Evolutionary conservation across 1,284 basidiomycete species (phyloP).

Genomic region (Laetiporus sulphureus): DNA sequence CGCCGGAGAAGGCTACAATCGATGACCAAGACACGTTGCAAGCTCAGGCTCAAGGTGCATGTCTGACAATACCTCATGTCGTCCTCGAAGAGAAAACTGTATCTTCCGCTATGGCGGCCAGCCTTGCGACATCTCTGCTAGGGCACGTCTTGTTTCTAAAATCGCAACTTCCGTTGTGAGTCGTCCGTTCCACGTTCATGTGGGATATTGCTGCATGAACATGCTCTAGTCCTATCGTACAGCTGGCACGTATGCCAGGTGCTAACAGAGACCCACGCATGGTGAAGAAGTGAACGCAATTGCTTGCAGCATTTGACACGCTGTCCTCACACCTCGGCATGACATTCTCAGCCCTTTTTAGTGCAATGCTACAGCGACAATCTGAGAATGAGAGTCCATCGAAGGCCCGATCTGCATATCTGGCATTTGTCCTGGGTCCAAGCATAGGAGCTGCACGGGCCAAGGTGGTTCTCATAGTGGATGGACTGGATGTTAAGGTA

Average conservation of each 20-base stretch:
- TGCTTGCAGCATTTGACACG: conserved; percentile 58
- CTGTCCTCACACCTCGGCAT: conserved; percentile 67
- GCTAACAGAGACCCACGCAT: conserved; percentile 34
- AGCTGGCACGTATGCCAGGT: conserved; percentile 46
- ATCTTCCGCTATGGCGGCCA: conserved; percentile 40
- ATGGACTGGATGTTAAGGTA: conserved; percentile 51
- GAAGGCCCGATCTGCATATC: conserved; percentile 33
- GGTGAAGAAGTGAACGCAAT: conserved; percentile 50
- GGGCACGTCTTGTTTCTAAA: conserved; percentile 69
- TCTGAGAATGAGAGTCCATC: background rate
- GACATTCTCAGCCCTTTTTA: conserved; percentile 64
- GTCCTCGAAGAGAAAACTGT: background rate
- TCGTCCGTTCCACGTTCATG: conserved; percentile 10
- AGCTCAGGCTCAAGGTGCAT: background rate
- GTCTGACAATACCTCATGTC: background rate
- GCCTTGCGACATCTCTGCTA: conserved; percentile 51
- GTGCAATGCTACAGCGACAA: conserved; percentile 40
- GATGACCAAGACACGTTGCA: background rate
- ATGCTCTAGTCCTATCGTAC: conserved; percentile 48
- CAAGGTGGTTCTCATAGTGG: conserved; percentile 52
- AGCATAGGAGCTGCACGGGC: conserved; percentile 52
- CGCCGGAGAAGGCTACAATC: background rate
- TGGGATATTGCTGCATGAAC: background rate
- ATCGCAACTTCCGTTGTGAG: conserved; percentile 71
- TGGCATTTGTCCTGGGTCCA: conserved; percentile 60